Percentiles rank a stretch among this genome's conserved stretches.
These are phyloP conservation scores for Thraustochytrium sp. DNA, from an alignment of 352 stramenopile genomes.

Conservation along the genomic window DNA sequence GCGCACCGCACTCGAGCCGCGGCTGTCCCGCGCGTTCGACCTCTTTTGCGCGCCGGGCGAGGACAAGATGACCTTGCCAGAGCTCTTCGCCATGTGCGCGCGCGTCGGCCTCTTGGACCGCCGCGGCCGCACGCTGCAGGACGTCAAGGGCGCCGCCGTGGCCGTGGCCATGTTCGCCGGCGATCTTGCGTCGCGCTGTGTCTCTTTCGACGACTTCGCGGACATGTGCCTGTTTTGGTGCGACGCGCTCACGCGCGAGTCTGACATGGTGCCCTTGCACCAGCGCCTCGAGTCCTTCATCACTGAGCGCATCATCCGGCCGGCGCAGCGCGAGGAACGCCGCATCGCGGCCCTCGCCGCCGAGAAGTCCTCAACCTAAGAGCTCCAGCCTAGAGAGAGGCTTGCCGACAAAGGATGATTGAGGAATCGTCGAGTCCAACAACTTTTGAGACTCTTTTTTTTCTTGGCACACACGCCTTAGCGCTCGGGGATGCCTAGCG, in stretches of 20 bases:
- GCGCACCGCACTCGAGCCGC: neutral
- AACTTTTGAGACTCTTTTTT: too few species aligned
- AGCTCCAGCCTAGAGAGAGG: too few species aligned
- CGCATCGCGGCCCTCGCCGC: too few species aligned
- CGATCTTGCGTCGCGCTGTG: neutral
- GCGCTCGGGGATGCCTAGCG: neutral
- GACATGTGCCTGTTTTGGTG: neutral
- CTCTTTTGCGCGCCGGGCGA: neutral
- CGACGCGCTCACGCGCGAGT: neutral
- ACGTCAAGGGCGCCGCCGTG: neutral
- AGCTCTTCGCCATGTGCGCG: neutral
- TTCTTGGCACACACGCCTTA: too few species aligned
- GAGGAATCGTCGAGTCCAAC: too few species aligned
- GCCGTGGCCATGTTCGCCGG: neutral
- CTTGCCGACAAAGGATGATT: too few species aligned
- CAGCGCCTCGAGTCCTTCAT: slow-evolving; percentile 17
- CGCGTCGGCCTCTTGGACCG: neutral
- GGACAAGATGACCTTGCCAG: neutral
- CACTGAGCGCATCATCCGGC: neutral
- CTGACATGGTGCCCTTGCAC: neutral
- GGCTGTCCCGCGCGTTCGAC: slow-evolving; percentile 4
- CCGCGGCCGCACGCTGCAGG: neutral
- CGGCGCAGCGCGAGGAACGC: slow-evolving; percentile 10
- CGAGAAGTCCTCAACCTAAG: too few species aligned
- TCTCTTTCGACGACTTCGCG: slow-evolving; percentile 1